Base-by-base conservation (phyloP, 176 grass and related monocot species). In the Pontederia crassipes region DNA sequence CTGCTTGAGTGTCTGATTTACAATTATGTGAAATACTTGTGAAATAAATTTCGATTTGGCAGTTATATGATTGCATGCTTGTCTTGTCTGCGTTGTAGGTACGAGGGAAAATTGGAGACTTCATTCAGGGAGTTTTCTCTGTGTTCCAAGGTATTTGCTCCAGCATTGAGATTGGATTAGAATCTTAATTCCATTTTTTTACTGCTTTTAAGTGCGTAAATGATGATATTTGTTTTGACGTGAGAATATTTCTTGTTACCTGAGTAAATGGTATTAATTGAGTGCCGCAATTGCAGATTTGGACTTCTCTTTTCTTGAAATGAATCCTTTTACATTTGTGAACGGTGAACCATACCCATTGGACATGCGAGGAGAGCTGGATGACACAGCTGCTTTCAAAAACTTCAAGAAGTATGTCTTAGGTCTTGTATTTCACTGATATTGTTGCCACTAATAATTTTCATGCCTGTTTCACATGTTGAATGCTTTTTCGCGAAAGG, bases 261-360 rank as follows among this genome's bases (percentile, higher is more conserved):
- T 40, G 32, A 40, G 32, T 40, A 40, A 40, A 17, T 64, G 28
- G 29, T 17, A 74, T 55, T 64, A 35, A 64, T 49, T 57, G 8
- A 46, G 17, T 49, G 26, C 32, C 4, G 49, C 10, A 20, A 58
- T n/a, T 4, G 49, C 86, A 97, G 93, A 92, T 75, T 83, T 98
- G 84, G 93, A 98, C 74, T 98, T 92, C 81, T 82, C 78, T 59
- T 97, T 97, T 78, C 81, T 91, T 57, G 92, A 97, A 81, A 97
- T 97, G 87, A 98, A 98, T 63, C 88, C 87, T 28, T 98, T 98
- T 74, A 89, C 87, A 53, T 70, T 98, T 64, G 79, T 92, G 45
- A 92, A 98, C 66, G 93, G 84, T 40, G 79, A 92, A 54, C 84
- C 93, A 10, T 98, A 98, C 73, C 93, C 93, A 62, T 62, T 98